Evolutionary conservation across 2,329 filamentous ascomycete genomes (phyloP), one percentile per base, ranked within the genome.

Genomic region (Fonsecaea nubica): DNA sequence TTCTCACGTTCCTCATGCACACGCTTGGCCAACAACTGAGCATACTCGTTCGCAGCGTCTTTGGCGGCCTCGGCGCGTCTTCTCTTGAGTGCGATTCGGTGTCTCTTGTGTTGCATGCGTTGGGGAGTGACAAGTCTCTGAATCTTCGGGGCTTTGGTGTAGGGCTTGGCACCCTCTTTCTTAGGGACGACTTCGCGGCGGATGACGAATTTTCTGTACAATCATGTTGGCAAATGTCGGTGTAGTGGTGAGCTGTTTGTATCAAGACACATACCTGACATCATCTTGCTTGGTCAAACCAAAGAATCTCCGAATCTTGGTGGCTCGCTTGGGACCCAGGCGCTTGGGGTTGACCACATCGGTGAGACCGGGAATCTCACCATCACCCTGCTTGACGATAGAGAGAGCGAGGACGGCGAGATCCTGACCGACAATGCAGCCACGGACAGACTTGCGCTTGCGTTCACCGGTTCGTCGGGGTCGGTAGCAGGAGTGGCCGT

Each of bases 231-330:
- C 9, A 42, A 55, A 25, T 45, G 36, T 13, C 13, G 35, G n/a
- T 38, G 48, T 4, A 38, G 32, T 25, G 8, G 7, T 13, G 18
- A 35, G 25, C 7, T 13, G n/a, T 42, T 30, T 45, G 18, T 36
- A 42, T 35, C 78, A 79, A 82, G 80, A 21, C 45, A 80, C 79
- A 82, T 79, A 82, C 93, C 92, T 89, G 91, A 98, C 94, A 92
- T 99, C 95, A 88, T 99, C 95, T 90, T 98, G 93, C 93, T 98
- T 98, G 92, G 90, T 94, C 89, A 99, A 92, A 87, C 92, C 90
- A 87, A 98, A 99, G 91, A 99, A 99, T 83, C 90, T 91, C 85
- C 94, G 92, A 86, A 99, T 98, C 93, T 98, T 99, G 87, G 93
- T 97, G 81, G 95, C 95, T 80, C 95, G 92, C 93, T 99, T 99